phyloP scores from a whole-genome alignment of 495 filamentous ascomycete species.

The Penicillium daleae region DNA sequence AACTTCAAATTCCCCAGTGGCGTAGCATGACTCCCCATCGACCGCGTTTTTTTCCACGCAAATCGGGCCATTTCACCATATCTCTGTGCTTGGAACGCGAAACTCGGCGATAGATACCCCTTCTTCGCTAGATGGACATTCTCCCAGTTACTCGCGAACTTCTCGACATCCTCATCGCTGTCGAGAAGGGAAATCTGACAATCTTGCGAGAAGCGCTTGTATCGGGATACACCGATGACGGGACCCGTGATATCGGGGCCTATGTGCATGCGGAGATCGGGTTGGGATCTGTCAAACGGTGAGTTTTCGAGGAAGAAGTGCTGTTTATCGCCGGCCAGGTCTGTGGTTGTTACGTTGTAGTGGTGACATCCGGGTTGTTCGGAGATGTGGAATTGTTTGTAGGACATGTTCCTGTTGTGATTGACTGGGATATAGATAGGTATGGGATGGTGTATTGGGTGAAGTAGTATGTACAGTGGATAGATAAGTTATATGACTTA shows the following conservation, averaged over 20 bases:
- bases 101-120: slow-evolving; percentile 12
- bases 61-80: not conserved
- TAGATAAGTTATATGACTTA: no score
- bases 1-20: slow-evolving; percentile 18
- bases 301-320: slow-evolving; percentile 23
- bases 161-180: not conserved
- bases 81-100: slow-evolving; percentile 4
- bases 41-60: slow-evolving; percentile 23
- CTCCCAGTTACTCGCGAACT: not conserved
- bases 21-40: slow-evolving; percentile 12
- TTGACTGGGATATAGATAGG: no score
- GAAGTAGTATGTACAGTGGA: no score
- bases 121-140: slow-evolving; percentile 10
- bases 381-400: slow-evolving; percentile 19
- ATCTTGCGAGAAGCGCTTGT: slow-evolving; percentile 14
- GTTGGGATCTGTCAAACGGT: not conserved
- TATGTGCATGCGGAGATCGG: slow-evolving; percentile 15
- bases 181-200: slow-evolving; percentile 16
- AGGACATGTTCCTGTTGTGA: slow-evolving; percentile 17
- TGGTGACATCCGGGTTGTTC: slow-evolving; percentile 19
- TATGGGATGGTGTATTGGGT: no score
- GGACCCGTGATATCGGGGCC: slow-evolving; percentile 10
- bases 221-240: slow-evolving; percentile 12
- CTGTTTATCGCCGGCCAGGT: not conserved
- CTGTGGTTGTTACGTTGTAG: slow-evolving; percentile 9